Conservation (phyloP, 192 early-diverging fungal genomes). For the Umbelopsis sp. region DNA sequence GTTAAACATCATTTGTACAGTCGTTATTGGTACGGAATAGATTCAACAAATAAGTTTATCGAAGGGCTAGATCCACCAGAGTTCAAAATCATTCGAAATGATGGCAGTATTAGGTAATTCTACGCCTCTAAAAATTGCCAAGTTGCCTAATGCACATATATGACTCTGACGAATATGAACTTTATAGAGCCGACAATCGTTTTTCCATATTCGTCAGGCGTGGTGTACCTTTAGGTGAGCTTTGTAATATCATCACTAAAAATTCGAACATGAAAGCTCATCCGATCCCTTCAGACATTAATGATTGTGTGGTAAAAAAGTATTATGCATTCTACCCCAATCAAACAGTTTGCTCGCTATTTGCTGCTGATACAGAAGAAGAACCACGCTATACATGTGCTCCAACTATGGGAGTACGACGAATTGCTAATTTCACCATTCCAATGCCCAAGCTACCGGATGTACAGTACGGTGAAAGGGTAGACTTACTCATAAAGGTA, state of each 20-base stretch:
- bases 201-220: slow-evolving; percentile 51
- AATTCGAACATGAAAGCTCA: background rate
- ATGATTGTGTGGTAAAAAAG: slow-evolving; percentile 46
- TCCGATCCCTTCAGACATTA: slow-evolving; percentile 36
- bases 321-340: slow-evolving; percentile 40
- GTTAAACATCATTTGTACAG: background rate
- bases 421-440: slow-evolving; percentile 40
- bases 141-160: background rate
- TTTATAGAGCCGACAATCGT: slow-evolving; percentile 35
- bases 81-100: slow-evolving; percentile 48
- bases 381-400: slow-evolving; percentile 34
- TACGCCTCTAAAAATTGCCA: background rate
- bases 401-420: slow-evolving; percentile 20
- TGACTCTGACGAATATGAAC: background rate
- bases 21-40: slow-evolving; percentile 55
- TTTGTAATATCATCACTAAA: background rate
- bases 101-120: slow-evolving; percentile 45
- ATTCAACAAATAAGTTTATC: slow-evolving; percentile 48
- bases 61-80: slow-evolving; percentile 48
- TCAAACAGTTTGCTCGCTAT: slow-evolving; percentile 39
- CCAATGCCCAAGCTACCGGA: slow-evolving; percentile 38
- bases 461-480: slow-evolving; percentile 28
- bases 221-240: slow-evolving; percentile 43
- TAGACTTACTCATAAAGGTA: slow-evolving; percentile 38
- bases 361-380: slow-evolving; percentile 29